These are phyloP conservation scores for Diaporthe sp. DNA, from an alignment of 2,329 filamentous ascomycete species.

Conservation along the genomic window DNA sequence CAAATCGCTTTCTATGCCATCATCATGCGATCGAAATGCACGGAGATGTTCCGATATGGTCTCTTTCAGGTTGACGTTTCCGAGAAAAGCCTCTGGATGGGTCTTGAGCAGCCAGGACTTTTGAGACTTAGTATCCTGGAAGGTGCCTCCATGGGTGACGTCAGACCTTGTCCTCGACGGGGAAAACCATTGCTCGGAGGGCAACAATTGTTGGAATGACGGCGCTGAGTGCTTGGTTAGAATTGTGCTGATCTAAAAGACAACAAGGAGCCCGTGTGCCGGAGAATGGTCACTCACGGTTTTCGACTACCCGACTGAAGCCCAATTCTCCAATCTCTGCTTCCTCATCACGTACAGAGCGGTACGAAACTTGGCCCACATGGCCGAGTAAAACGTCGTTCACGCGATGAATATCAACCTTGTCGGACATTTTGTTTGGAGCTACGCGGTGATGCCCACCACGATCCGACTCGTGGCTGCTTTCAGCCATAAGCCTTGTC, in stretches of 20 bases:
- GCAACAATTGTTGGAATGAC: conserved; percentile 38
- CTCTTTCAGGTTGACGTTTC: conserved; percentile 41
- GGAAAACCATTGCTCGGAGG: conserved; percentile 42
- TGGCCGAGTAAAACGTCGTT: conserved; percentile 64
- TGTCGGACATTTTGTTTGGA: conserved; percentile 22
- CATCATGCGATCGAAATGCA: conserved; percentile 44
- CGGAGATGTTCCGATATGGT: conserved; percentile 24
- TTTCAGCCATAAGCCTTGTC: conserved; percentile 41
- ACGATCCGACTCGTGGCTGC: conserved; percentile 1
- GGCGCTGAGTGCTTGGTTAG: conserved; percentile 26
- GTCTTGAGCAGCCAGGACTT: conserved; percentile 61
- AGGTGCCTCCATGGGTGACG: neutral
- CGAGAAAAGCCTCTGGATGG: conserved; percentile 61
- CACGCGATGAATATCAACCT: conserved; percentile 47
- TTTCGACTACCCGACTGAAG: conserved; percentile 44
- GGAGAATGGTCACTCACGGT: conserved; percentile 39
- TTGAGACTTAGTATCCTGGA: conserved; percentile 48
- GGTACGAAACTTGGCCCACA: conserved; percentile 60
- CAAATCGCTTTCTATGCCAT: conserved; percentile 45
- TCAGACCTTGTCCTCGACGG: conserved; percentile 33
- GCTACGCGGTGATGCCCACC: conserved; percentile 11
- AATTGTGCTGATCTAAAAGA: neutral
- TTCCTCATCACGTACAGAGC: conserved; percentile 43
- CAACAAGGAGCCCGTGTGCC: neutral
- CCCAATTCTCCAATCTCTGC: conserved; percentile 50